Evolutionary conservation across 2,329 filamentous ascomycete genomes (phyloP).

Genomic region (Aaosphaeria arxii): DNA sequence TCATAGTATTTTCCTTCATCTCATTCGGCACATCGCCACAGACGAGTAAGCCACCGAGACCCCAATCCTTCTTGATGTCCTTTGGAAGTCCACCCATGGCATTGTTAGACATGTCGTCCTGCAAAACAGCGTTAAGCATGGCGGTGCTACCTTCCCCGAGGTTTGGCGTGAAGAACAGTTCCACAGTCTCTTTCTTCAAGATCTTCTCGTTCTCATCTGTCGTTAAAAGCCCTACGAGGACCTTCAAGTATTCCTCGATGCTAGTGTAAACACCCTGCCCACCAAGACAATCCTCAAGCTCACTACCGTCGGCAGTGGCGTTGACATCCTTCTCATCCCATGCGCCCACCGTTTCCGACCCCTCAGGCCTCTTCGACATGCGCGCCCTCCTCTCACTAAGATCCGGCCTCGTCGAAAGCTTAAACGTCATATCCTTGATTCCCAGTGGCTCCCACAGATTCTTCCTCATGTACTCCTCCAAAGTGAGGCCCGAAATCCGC

Average conservation of each 20-base stretch:
- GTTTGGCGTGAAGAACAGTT: conserved; percentile 30
- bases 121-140: conserved; percentile 34
- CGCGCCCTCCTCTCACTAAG: conserved; percentile 23
- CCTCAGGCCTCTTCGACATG: conserved; percentile 17
- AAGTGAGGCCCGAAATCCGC: conserved; percentile 33
- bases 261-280: conserved; percentile 20
- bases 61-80: conserved; percentile 21
- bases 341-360: conserved; percentile 9
- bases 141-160: conserved; percentile 12
- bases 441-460: conserved; percentile 46
- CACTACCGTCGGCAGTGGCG: conserved; percentile 11
- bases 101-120: conserved; percentile 15
- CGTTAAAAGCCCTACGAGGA: conserved; percentile 24
- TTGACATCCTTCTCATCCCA: conserved; percentile 9
- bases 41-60: conserved; percentile 28
- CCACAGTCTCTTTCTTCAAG: conserved; percentile 20
- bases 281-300: conserved; percentile 21
- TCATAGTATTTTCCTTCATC: conserved; percentile 25
- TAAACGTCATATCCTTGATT: conserved; percentile 54
- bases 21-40: conserved; percentile 16
- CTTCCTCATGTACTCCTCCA: conserved; percentile 42
- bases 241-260: conserved; percentile 27
- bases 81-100: conserved; percentile 20
- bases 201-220: conserved; percentile 22
- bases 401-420: conserved; percentile 34